Percentiles rank a stretch among this genome's conserved stretches.
Evolutionary conservation across 2,329 filamentous ascomycete genomes (phyloP).

Genomic region (Monosporascus sp.): DNA sequence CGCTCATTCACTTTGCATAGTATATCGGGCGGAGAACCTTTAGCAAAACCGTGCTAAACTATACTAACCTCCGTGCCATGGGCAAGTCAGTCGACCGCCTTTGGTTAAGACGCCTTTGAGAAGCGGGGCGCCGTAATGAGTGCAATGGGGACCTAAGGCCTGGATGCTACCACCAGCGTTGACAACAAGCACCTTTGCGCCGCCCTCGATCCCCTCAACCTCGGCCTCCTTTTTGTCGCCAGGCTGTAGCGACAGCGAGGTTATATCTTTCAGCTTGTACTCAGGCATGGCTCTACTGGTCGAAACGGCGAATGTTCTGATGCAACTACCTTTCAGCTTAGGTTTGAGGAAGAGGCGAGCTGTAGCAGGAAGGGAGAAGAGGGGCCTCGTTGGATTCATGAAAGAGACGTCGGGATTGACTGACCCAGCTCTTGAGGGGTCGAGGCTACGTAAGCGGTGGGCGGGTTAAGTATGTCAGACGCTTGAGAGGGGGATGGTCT

Average conservation of each 20-base stretch:
- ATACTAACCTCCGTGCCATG: conserved; percentile 84
- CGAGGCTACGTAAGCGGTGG: neutral
- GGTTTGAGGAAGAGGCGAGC: conserved; percentile 6
- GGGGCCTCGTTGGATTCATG: conserved; percentile 20
- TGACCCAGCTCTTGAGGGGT: neutral
- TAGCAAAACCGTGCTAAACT: neutral
- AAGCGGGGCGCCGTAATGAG: conserved; percentile 88
- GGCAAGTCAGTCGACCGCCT: conserved; percentile 81
- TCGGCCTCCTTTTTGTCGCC: conserved; percentile 86
- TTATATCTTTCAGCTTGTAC: conserved; percentile 71
- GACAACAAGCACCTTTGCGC: conserved; percentile 79
- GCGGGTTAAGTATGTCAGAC: neutral
- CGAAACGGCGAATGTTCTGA: conserved; percentile 12
- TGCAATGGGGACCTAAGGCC: conserved; percentile 79
- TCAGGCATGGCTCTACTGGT: conserved; percentile 44
- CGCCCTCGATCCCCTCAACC: conserved; percentile 80
- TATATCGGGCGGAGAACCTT: neutral
- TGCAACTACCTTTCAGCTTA: neutral
- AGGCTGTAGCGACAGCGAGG: conserved; percentile 67
- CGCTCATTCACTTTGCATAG: too few relatives aligned
- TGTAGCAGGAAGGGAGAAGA: conserved; percentile 8
- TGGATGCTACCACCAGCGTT: conserved; percentile 73
- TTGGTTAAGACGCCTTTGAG: conserved; percentile 79
- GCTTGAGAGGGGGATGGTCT: neutral
- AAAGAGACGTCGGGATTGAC: conserved; percentile 5